Base-by-base conservation (phyloP, 768 basidiomycete genomes). In the Naematelia aurantialba region DNA sequence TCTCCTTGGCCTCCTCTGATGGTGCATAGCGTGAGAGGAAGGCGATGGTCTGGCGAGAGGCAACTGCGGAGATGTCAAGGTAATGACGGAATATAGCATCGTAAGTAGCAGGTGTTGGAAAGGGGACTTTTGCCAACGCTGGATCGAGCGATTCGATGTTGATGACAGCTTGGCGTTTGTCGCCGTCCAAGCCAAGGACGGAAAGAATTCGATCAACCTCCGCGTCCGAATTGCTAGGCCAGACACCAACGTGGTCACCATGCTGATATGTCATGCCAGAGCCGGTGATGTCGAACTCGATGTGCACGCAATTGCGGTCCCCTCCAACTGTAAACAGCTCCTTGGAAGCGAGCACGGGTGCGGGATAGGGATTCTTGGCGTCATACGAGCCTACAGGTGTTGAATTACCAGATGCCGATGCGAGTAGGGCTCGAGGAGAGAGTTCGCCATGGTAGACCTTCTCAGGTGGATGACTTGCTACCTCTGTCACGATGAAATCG, bases 201-300 rank as follows among this genome's bases (percentile, higher is more conserved):
- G 84, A 86, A 21, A 99, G 83, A 25, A 94, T 83, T 56, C 93
- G 87, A 52, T 89, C 85, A 45, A 97, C 91, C 72, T 98, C 93
- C 46, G 86, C 75, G 61, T 96, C 89, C 5, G 94, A 84, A 79
- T 99, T 99, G 57, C 85, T 85, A 8, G 94, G 93, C 94, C 94
- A 99, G 55, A 99, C 84, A 60, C 91, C 94, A 65, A 96, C 86
- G 71, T 99, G 94, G 76, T 99, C 94, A 55, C 94, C 94, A 60
- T 94, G 91, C 76, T 99, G 94, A 78, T 99, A 99, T 21, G 88
- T 89, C 70, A 98, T 89, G 44, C 94, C 94, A 47, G 91, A 92
- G n/a, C 89, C 89, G 78, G 92, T 89, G 30, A 89, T 91, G 78
- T 85, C 85, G 70, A 99, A 86, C 74, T 98, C 94, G 70, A 92